Evolutionary conservation across 2,329 filamentous ascomycete genomes (phyloP).

Genomic region (Aspergillus ochraceus): DNA sequence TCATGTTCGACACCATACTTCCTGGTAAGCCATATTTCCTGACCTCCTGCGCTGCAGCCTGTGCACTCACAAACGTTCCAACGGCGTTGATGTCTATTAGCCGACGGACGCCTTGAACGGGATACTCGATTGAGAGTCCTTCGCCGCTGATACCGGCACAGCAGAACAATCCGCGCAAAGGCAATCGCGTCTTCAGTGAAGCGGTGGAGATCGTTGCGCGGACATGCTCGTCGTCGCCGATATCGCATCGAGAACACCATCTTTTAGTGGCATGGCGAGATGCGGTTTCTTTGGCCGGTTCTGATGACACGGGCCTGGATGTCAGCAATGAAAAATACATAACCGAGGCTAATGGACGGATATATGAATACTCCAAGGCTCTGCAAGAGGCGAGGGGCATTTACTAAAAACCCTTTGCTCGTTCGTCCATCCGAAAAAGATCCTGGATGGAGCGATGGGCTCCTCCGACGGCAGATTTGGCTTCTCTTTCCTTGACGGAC

Average conservation of each 20-base stretch:
- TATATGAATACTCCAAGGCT: slow-evolving; percentile 13
- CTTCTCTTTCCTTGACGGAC: neutral
- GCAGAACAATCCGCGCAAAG: slow-evolving; percentile 32
- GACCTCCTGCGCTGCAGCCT: slow-evolving; percentile 15
- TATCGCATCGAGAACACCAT: slow-evolving; percentile 24
- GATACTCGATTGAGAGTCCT: slow-evolving; percentile 27
- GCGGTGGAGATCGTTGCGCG: slow-evolving; percentile 17
- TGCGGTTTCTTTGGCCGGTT: slow-evolving; percentile 9
- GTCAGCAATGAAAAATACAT: neutral
- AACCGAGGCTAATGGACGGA: no score
- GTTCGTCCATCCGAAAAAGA: no score
- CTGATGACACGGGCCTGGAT: neutral
- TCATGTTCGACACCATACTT: slow-evolving; percentile 23
- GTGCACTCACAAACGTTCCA: slow-evolving; percentile 21
- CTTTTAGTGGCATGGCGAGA: slow-evolving; percentile 4
- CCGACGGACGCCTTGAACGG: slow-evolving; percentile 8
- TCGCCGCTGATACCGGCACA: slow-evolving; percentile 34
- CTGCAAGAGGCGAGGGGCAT: no score
- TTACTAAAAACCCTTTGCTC: no score
- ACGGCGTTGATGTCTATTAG: slow-evolving; percentile 31
- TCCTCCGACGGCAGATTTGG: neutral
- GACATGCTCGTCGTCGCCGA: slow-evolving; percentile 20
- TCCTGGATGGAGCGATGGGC: neutral
- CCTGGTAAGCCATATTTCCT: slow-evolving; percentile 2
- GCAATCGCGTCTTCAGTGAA: slow-evolving; percentile 19